These are phyloP conservation scores for Neoboletus subvelutipes DNA, from an alignment of 768 basidiomycete species.

Conservation along the genomic window DNA sequence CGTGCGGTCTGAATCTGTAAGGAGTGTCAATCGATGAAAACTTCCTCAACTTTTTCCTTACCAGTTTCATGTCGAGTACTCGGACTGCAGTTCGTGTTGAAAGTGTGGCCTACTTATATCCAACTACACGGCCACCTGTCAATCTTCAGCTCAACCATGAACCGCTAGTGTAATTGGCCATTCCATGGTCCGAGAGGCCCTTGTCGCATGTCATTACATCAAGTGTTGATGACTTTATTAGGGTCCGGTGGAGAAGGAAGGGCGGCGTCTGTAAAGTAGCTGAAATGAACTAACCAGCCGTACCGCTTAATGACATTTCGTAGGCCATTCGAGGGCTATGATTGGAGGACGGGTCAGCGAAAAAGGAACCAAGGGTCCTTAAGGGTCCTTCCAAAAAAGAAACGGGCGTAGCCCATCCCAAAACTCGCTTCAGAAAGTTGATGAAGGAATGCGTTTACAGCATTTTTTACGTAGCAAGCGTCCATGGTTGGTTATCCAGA, in stretches of 20 bases:
- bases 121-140: background rate
- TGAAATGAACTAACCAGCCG: too few species aligned
- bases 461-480: background rate
- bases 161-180: background rate
- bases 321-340: too few species aligned
- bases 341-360: too few species aligned
- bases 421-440: too few species aligned
- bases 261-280: too few species aligned
- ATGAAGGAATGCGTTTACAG: background rate
- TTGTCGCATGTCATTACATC: background rate
- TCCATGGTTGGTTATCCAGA: background rate
- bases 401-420: too few species aligned
- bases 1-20: slow-evolving; percentile 11
- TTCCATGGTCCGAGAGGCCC: too few species aligned
- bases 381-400: too few species aligned
- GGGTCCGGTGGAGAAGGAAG: background rate
- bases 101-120: slow-evolving; percentile 1
- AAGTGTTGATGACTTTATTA: background rate
- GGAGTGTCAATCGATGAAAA: background rate
- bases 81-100: background rate
- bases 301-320: too few species aligned
- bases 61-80: slow-evolving; percentile 9
- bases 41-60: background rate
- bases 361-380: too few species aligned
- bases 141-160: background rate